phyloP scores from a whole-genome alignment of 164 flowering plant species.

The Berberis vulgaris region DNA sequence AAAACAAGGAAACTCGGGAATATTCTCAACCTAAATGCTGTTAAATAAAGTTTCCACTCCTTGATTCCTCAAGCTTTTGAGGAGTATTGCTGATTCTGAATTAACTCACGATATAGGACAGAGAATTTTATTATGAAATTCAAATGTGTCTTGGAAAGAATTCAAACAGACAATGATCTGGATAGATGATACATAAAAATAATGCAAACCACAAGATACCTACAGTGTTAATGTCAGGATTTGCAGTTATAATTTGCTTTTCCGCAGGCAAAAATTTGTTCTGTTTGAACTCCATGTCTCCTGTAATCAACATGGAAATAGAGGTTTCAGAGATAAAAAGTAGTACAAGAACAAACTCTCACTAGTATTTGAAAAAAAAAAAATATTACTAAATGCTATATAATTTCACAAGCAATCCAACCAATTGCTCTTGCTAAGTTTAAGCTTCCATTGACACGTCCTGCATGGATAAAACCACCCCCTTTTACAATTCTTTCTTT shows the following conservation, averaged over 20 bases:
- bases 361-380: not conserved
- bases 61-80: too few species aligned
- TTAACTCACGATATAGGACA: too few species aligned
- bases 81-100: too few species aligned
- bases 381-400: not conserved
- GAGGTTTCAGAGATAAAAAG: not conserved
- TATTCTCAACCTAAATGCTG: too few species aligned
- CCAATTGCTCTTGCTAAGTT: slow-evolving; percentile 99
- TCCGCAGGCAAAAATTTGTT: slow-evolving; percentile 85
- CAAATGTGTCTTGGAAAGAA: not conserved
- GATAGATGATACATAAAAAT: not conserved
- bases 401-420: not conserved
- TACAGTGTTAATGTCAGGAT: slow-evolving; percentile 84
- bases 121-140: too few species aligned
- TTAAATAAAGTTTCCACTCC: too few species aligned
- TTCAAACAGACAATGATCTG: not conserved
- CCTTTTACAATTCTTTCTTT: slow-evolving; percentile 89
- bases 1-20: too few species aligned
- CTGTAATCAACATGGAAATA: slow-evolving; percentile 30
- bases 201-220: slow-evolving; percentile 13
- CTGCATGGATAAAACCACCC: slow-evolving; percentile 98
- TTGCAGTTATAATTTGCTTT: slow-evolving; percentile 93
- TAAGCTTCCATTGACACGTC: slow-evolving; percentile 95
- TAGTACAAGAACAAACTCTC: not conserved
- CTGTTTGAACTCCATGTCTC: slow-evolving; percentile 98